Evolutionary conservation across 2,329 filamentous ascomycete genomes (phyloP).

Genomic region (Plenodomus lindquistii): DNA sequence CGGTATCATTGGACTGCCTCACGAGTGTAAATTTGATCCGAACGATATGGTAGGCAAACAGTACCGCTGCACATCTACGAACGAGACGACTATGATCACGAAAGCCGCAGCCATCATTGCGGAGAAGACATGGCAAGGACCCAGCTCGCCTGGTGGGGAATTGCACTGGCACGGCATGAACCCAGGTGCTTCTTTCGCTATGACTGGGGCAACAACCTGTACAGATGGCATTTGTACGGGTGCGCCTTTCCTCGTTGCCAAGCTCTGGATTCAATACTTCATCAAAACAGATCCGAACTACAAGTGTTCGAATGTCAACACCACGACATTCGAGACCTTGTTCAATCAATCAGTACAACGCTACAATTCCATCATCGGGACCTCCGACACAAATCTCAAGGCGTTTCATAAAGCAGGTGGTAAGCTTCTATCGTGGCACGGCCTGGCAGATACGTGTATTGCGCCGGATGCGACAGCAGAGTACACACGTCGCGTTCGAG

Average conservation of each 20-base stretch:
- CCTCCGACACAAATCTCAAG: conserved; percentile 11
- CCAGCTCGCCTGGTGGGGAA: conserved; percentile 8
- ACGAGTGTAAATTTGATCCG: conserved; percentile 26
- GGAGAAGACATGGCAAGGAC: conserved; percentile 17
- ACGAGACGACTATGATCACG: conserved; percentile 8
- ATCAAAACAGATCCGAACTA: conserved; percentile 15
- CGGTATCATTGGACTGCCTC: conserved; percentile 26
- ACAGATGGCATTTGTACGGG: conserved; percentile 13
- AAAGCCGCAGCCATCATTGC: conserved; percentile 13
- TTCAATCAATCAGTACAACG: conserved; percentile 10
- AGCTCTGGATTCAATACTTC: conserved; percentile 17
- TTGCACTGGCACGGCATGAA: conserved; percentile 19
- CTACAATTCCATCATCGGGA: conserved; percentile 16
- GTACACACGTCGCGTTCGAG: conserved; percentile 15
- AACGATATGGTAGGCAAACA: conserved; percentile 12
- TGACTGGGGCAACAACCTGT: conserved; percentile 10
- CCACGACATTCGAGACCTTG: conserved; percentile 7
- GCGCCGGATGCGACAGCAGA: conserved; percentile 12
- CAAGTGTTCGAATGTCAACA: conserved; percentile 8
- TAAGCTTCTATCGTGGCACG: conserved; percentile 29
- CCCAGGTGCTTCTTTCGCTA: conserved; percentile 9
- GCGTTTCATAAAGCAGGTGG: conserved; percentile 19
- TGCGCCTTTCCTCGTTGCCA: conserved; percentile 7
- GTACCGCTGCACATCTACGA: conserved; percentile 8
- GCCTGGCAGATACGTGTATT: conserved; percentile 18